phyloP scores from a whole-genome alignment of 106 monocot genomes.

The Dendrobium huoshanense region DNA sequence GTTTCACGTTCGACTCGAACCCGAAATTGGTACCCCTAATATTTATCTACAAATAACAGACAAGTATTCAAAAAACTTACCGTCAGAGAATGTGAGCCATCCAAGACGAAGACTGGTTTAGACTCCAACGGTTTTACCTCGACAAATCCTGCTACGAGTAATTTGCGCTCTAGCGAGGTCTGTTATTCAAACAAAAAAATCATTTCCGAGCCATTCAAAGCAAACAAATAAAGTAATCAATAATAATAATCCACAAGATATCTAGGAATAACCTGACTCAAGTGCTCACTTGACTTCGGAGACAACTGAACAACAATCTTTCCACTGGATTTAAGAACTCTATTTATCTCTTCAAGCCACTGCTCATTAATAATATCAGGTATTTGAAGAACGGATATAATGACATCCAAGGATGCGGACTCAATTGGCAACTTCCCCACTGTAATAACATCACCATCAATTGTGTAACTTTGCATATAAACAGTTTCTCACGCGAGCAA shows the following conservation, averaged over 20 bases:
- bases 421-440: constrained; percentile 51
- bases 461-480: neutral
- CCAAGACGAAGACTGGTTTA: constrained; percentile 19
- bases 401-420: constrained; percentile 33
- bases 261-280: constrained; percentile 28
- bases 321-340: constrained; percentile 71
- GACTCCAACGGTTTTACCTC: constrained; percentile 41
- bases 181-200: constrained; percentile 21
- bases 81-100: constrained; percentile 17
- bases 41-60: neutral
- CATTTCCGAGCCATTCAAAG: neutral
- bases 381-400: constrained; percentile 33
- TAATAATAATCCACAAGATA: neutral
- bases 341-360: constrained; percentile 52
- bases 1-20: no score
- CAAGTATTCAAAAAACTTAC: constrained; percentile 32
- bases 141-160: constrained; percentile 63
- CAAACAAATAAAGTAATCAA: neutral
- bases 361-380: constrained; percentile 25
- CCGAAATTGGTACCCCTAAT: no score
- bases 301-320: constrained; percentile 33
- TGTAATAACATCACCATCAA: constrained; percentile 3
- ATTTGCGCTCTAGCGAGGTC: constrained; percentile 32
- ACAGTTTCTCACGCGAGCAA: neutral
- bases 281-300: constrained; percentile 8